Conservation (phyloP, 139 green algal genomes). For the Micractinium conductrix region DNA sequence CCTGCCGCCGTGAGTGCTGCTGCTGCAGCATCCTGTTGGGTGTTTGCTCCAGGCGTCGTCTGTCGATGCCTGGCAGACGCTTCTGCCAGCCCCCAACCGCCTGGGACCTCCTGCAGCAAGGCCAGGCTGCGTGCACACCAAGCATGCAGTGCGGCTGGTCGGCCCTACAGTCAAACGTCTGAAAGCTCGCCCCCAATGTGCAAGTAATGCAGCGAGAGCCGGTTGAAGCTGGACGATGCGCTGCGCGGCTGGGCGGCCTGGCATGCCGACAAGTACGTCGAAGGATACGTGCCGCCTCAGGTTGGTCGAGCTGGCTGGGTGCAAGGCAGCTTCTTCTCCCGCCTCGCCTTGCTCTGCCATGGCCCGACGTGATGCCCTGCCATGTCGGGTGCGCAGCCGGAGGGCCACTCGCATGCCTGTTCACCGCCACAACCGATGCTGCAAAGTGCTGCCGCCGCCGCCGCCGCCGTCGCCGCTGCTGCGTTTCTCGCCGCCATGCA, state of each 20-base stretch:
- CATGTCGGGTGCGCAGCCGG: not conserved
- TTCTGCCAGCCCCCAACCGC: not conserved
- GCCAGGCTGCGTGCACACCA: too few species aligned
- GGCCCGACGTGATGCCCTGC: too few species aligned
- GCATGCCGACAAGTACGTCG: constrained; percentile 11
- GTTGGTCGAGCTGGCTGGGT: not conserved
- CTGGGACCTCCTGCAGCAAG: too few species aligned
- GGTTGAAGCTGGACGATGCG: constrained; percentile 16
- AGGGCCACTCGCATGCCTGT: not conserved
- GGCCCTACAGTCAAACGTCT: too few species aligned
- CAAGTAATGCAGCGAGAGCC: constrained; percentile 16
- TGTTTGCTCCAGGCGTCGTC: not conserved
- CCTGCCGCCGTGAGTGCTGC: not conserved
- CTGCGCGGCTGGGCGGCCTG: constrained; percentile 27
- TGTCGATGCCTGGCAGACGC: not conserved
- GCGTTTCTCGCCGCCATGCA: not conserved
- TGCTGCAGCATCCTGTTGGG: not conserved
- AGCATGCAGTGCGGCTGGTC: too few species aligned
- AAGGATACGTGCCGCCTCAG: not conserved
- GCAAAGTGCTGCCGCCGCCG: not conserved
- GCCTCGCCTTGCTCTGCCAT: too few species aligned
- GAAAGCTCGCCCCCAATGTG: too few species aligned
- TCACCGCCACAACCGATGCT: too few species aligned
- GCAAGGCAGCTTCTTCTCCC: not conserved
- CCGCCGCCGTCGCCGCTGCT: too few species aligned